A percentile compares a stretch with the other conserved stretches of the same genome.
Conservation (phyloP, 306 rosid species). For the Vicia sativa region DNA sequence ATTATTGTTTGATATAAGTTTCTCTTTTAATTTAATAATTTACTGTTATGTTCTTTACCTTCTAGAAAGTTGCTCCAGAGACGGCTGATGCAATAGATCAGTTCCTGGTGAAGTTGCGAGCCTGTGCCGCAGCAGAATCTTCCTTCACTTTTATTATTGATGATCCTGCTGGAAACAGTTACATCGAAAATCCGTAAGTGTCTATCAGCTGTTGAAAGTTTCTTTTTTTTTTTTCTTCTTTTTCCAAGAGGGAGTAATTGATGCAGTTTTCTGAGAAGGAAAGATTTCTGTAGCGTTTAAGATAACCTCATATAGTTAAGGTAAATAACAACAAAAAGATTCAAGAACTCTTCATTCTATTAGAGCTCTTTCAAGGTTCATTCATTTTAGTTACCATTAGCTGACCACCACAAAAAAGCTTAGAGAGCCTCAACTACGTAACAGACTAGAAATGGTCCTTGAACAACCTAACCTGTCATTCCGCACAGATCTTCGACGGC, state of each 20-base stretch:
- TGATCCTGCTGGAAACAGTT: conserved; percentile 98
- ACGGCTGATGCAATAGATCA: conserved; percentile 86
- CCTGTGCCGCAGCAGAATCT: conserved; percentile 67
- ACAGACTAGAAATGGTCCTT: not conserved
- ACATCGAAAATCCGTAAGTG: conserved; percentile 91
- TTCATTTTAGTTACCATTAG: conserved; percentile 10
- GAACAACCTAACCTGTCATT: conserved; percentile 1
- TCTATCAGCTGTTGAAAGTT: conserved; percentile 15
- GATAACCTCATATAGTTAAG: not conserved
- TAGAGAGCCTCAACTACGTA: not conserved
- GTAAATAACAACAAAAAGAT: not conserved
- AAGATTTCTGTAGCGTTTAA: not conserved
- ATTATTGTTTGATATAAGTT: conserved; percentile 14
- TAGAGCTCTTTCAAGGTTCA: conserved; percentile 4
- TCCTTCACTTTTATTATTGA: conserved; percentile 80
- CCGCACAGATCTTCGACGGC: not conserved
- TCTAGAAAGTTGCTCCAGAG: conserved; percentile 76
- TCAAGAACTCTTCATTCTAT: conserved; percentile 9
- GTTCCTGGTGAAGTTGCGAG: conserved; percentile 75
- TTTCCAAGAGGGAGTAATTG: not conserved
- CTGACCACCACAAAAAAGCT: conserved; percentile 14
- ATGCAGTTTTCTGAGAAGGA: not conserved
- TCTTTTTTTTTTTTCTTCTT: too few species aligned
- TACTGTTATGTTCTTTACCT: conserved; percentile 42
- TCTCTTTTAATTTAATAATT: conserved; percentile 15